phyloP scores from a whole-genome alignment of 768 basidiomycete species.

The Kwoniella sp. region DNA sequence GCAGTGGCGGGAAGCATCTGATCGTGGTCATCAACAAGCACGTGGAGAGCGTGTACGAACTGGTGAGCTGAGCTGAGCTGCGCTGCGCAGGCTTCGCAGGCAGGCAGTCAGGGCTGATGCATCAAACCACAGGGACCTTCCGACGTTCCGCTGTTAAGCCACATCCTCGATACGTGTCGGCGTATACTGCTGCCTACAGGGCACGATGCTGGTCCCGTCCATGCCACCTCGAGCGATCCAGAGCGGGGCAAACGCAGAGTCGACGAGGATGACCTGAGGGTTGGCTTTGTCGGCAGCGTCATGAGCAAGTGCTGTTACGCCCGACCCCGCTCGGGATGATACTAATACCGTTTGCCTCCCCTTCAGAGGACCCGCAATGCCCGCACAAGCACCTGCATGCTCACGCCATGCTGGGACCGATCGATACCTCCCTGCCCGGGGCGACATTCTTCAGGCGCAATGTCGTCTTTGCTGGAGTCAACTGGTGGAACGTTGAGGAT shows the following conservation, averaged over 20 bases:
- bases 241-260: slow-evolving; percentile 15
- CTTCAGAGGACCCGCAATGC: slow-evolving; percentile 34
- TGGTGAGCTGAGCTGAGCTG: slow-evolving; percentile 24
- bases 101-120: background rate
- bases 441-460: slow-evolving; percentile 37
- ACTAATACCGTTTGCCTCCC: background rate
- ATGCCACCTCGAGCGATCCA: slow-evolving; percentile 13
- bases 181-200: slow-evolving; percentile 3
- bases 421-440: slow-evolving; percentile 28
- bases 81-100: background rate
- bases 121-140: slow-evolving; percentile 26
- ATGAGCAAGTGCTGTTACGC: slow-evolving; percentile 21
- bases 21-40: slow-evolving; percentile 37
- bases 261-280: slow-evolving; percentile 20
- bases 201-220: background rate
- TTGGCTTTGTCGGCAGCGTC: slow-evolving; percentile 36
- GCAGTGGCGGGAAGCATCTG: slow-evolving; percentile 31
- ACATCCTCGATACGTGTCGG: slow-evolving; percentile 22
- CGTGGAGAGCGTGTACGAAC: slow-evolving; percentile 36
- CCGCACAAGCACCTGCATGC: slow-evolving; percentile 39
- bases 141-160: slow-evolving; percentile 35
- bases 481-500: slow-evolving; percentile 41
- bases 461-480: slow-evolving; percentile 32
- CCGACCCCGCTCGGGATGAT: background rate
- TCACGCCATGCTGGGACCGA: slow-evolving; percentile 33